Percentiles rank a stretch among this genome's conserved stretches.
Evolutionary conservation across 805 yeast species (phyloP).

Genomic region (Ogataea neopini): DNA sequence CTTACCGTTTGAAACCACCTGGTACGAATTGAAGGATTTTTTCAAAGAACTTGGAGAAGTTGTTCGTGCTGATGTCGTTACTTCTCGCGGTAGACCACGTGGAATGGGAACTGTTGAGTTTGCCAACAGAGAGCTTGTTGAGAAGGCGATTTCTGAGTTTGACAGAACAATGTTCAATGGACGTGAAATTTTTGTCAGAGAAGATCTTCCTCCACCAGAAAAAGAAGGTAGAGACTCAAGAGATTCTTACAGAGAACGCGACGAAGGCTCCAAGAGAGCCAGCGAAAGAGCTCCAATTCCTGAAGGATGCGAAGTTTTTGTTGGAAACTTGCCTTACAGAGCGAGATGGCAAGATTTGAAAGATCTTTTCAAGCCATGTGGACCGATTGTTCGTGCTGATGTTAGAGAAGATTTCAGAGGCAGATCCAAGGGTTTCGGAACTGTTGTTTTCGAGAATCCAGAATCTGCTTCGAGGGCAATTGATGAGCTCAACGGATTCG

Average conservation of each 20-base stretch:
- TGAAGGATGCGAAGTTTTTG: conserved; percentile 59
- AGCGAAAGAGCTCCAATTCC: conserved; percentile 16
- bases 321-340: conserved; percentile 82
- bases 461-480: conserved; percentile 77
- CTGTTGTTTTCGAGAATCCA: conserved; percentile 64
- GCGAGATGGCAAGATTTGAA: conserved; percentile 82
- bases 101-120: conserved; percentile 94
- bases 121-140: conserved; percentile 61
- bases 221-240: conserved; percentile 30
- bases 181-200: conserved; percentile 85
- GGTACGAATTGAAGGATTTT: conserved; percentile 58
- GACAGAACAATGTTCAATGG: conserved; percentile 68
- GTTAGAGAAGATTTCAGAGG: conserved; percentile 66
- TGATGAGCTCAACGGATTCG: conserved; percentile 64
- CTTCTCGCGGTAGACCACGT: conserved; percentile 74
- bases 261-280: conserved; percentile 15
- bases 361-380: conserved; percentile 77
- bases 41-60: conserved; percentile 66
- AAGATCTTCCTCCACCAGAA: conserved; percentile 82
- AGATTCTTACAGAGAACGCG: conserved; percentile 27
- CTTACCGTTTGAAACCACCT: conserved; percentile 63
- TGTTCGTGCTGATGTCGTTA: conserved; percentile 79
- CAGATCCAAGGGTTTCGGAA: conserved; percentile 84
- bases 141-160: conserved; percentile 65
- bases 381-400: conserved; percentile 81